Conservation (phyloP, 106 monocot genomes). For the Phalaenopsis aphrodite region DNA sequence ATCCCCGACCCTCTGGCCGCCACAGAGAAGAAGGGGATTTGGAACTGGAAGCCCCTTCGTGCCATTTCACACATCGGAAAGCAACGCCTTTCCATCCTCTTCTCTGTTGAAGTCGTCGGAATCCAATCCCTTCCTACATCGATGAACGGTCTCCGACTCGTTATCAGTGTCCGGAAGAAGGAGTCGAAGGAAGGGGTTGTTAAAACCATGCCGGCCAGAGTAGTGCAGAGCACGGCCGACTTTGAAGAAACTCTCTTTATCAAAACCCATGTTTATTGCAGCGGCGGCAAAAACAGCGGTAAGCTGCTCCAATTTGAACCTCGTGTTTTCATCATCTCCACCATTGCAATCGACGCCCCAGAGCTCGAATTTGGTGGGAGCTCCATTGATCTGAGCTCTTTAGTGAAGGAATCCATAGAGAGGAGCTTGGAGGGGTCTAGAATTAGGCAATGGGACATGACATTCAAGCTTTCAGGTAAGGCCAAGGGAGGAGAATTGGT, state of each 20-base stretch:
- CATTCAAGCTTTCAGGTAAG: conserved; percentile 63
- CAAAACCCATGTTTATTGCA: conserved; percentile 77
- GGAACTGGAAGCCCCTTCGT: conserved; percentile 83
- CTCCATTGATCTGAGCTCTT: conserved; percentile 51
- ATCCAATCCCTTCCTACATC: conserved; percentile 62
- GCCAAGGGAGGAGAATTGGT: conserved; percentile 77
- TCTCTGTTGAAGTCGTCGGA: conserved; percentile 74
- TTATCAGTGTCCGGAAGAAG: conserved; percentile 73
- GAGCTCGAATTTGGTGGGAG: conserved; percentile 71
- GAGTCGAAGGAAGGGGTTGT: conserved; percentile 75
- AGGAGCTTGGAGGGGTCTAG: conserved; percentile 49
- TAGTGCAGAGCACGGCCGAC: conserved; percentile 63
- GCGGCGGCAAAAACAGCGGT: conserved; percentile 44
- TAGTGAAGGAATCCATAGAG: conserved; percentile 85
- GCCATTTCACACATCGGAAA: conserved; percentile 76
- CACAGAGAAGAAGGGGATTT: conserved; percentile 66
- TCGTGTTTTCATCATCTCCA: conserved; percentile 44
- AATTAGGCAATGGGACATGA: conserved; percentile 57
- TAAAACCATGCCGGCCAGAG: conserved; percentile 85
- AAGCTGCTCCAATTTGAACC: conserved; percentile 73
- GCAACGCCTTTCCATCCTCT: conserved; percentile 62
- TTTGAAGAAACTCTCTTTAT: conserved; percentile 89
- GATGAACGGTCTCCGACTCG: conserved; percentile 88
- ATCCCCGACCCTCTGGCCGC: background rate
- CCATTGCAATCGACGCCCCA: conserved; percentile 63